Evolutionary conservation across 768 basidiomycete species (phyloP).

Genomic region (Amanita pseudoporphyria): DNA sequence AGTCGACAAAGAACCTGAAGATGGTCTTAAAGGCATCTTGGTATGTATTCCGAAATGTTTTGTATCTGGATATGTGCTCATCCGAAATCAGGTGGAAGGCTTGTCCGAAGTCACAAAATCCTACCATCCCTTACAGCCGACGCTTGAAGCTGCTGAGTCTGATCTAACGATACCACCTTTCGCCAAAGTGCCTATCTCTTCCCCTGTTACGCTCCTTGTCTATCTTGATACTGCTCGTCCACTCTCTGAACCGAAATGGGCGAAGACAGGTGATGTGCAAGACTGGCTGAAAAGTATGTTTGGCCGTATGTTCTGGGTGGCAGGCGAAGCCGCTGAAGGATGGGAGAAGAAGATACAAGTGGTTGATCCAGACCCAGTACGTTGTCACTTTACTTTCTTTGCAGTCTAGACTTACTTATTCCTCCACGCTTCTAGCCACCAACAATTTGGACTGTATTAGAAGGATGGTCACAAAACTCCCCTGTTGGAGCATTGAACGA

Average conservation of each 20-base stretch:
- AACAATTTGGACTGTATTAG: constrained; percentile 84
- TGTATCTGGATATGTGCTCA: constrained; percentile 7
- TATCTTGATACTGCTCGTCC: constrained; percentile 85
- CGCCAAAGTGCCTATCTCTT: constrained; percentile 39
- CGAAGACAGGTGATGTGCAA: constrained; percentile 87
- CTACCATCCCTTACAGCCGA: constrained; percentile 49
- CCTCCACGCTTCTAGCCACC: constrained; percentile 50
- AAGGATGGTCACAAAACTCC: constrained; percentile 84
- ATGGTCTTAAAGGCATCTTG: constrained; percentile 62
- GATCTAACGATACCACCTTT: constrained; percentile 73
- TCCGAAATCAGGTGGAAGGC: constrained; percentile 52
- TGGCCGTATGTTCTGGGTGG: constrained; percentile 80
- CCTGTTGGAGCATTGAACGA: constrained; percentile 65
- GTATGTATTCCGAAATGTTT: constrained; percentile 33
- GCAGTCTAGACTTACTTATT: neutral
- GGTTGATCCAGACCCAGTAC: constrained; percentile 89
- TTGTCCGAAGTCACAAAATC: constrained; percentile 64
- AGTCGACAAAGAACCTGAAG: constrained; percentile 43
- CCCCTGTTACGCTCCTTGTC: constrained; percentile 54
- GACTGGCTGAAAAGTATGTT: constrained; percentile 90
- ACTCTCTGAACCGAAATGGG: constrained; percentile 94
- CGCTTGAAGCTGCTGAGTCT: constrained; percentile 27
- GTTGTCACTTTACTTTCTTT: constrained; percentile 20
- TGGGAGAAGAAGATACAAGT: constrained; percentile 95
- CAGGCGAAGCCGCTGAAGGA: constrained; percentile 73